Base-by-base conservation (phyloP, 495 filamentous ascomycete genomes). In the Glarea lozoyensis region DNA sequence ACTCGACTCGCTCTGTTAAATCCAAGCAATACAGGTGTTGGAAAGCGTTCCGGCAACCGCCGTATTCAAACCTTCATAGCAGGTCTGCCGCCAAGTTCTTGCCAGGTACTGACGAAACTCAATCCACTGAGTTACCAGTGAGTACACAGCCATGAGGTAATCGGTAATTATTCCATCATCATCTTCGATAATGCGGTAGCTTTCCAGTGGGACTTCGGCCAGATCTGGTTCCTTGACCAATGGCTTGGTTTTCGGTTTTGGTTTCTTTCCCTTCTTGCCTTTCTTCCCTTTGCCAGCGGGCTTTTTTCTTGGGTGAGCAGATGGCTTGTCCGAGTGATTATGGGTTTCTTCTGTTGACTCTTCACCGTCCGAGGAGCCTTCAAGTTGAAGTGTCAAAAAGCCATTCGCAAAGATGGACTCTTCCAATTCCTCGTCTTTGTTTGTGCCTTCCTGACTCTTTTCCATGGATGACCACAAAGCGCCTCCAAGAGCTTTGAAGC, bases 141-240 rank as follows among this genome's bases (percentile, higher is more conserved):
- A 53, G 34, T 60, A 61, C n/a, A 60, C 59, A 18, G 65, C 64
- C 52, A 69, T 56, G 13, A 64, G 43, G 48, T 66, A 67, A 20
- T 66, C 60, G 9, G 60, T 59, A 3, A 54, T 16, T 20, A 49
- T 16, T 0, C 52, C 47, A 29, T 43, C 49, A 15, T 59, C 45
- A 36, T 65, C 57, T 38, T 66, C 55, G 32, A 69, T 66, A 48
- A 74, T 63, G 35, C 56, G 60, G 49, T 65, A 73, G 41, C 55
- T 66, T 42, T 70, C 69, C 20, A 72, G 42, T 5, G 61, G 63
- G 21, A 64, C 37, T 17, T 62, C 52, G 18, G 55, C 49, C 17
- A 55, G 40, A 20, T 25, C 48, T 7, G 46, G 9, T 41, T 53
- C 49, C 22, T 43, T 33, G 12, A 44, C 34, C 13, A 42, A 13